Evolutionary conservation across 176 grass and related monocot species (phyloP), one percentile per base, ranked within the genome.

Genomic region (Cenchrus purpureus): DNA sequence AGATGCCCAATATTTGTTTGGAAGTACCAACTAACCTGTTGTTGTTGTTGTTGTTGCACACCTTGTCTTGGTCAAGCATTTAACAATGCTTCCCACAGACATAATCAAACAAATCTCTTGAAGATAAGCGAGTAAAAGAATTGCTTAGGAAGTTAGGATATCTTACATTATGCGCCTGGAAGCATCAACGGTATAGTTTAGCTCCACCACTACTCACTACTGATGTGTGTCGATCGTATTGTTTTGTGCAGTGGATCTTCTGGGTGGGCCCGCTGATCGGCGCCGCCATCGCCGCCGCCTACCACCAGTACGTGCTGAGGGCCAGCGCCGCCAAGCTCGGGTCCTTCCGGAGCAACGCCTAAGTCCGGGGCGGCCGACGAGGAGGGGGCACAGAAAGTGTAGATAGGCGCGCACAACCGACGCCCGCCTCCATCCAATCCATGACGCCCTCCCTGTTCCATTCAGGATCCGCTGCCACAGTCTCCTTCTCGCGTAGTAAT

Each of bases 241-340:
- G 16, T 76, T 70, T 15, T 17, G 59, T 83, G 86, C 91, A 97
- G 91, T 97, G 94, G 94, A 97, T 97, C 71, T 97, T 97, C 82
- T 97, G 94, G 91, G 94, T 91, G 49, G 91, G 94, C 12, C 94
- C 91, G 1, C 78, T 97, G 50, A 82, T 91, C 61, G 94, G 94
- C 7, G 94, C 94, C 55, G 94, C 91, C 77, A 90, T 93, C 37
- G 94, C 94, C 34, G 89, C 91, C 7, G 53, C 75, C 10, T 94
- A 97, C 81, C 87, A 90, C 84, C 89, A 94, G 68, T 91, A 71
- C 31, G 87, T 94, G 45, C 85, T 97, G 70, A 91, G 91, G 83
- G 94, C 89, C 63, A 92, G 89, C 15, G 82, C 89, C 43, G 3
- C 79, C 42, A 97, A 93, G 84, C 80, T 88, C 74, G 82, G 80